Evolutionary conservation across 352 stramenopile genomes (phyloP), one percentile per base, ranked within the genome.

Genomic region (Phytophthora rubi): DNA sequence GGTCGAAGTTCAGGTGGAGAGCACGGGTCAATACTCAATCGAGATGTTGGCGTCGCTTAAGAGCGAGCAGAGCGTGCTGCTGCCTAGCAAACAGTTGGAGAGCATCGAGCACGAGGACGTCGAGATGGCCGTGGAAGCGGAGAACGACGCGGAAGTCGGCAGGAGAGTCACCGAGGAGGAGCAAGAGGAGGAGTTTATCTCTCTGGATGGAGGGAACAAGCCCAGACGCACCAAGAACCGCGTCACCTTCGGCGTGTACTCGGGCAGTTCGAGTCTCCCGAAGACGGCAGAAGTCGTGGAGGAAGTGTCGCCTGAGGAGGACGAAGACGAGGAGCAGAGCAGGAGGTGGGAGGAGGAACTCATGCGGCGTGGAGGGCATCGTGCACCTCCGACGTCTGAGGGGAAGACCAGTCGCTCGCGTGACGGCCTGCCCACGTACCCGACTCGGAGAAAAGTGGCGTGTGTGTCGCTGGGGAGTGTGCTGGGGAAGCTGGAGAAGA

Each of bases 341-440:
- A 80, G 68, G 42, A 78, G 68, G 3, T 94, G 86, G 86, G 86
- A 94, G 49, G 85, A 92, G 70, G 85, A 94, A 47, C 70, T 94
- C 8, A 92, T 94, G 82, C 83, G 86, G 16, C 75, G 86, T 45
- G 86, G 85, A 10, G 86, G 86, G 2, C 83, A 85, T 61, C 71
- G 81, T 16, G 37, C 73, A 0, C 32, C 44, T 5, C 16, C 59
- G 0, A 30, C 55, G 13, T 59, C 60, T 10, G 49, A 59, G 37
- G 52, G 57, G 6, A 69, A 61, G n/a, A 23, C 52, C 12, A 53
- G 45, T 59, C 53, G 55, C 2, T 73, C 63, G 35, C 49, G 62
- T 3, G 54, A 70, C 39, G 71, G 63, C 6, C 26, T 66, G 26
- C 47, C 55, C 10, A 67, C 54, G 1, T 94, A 94, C 55, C 86